Conservation (phyloP, 106 monocot species). For the Amphibolis antarctica region DNA sequence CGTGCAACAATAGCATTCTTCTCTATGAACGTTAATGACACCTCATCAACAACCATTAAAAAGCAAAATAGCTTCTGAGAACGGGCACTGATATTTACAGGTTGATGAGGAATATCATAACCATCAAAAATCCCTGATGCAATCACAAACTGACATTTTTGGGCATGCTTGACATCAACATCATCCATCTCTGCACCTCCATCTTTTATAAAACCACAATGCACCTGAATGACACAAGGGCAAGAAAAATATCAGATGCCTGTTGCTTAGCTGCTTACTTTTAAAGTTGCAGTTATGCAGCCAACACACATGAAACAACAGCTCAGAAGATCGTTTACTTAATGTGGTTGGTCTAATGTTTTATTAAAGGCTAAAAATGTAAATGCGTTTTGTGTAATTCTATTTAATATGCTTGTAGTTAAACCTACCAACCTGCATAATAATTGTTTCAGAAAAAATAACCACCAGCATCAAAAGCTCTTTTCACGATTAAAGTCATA, state of each 20-base stretch:
- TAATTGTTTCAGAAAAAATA: too few relatives aligned
- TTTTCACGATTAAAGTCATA: too few relatives aligned
- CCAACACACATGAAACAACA: too few relatives aligned
- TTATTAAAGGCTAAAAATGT: too few relatives aligned
- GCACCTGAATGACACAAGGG: slow-evolving; percentile 37
- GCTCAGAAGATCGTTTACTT: too few relatives aligned
- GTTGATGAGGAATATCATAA: slow-evolving; percentile 89
- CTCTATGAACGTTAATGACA: slow-evolving; percentile 64
- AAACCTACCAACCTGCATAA: too few relatives aligned
- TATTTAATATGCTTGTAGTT: too few relatives aligned
- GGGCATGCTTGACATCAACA: slow-evolving; percentile 52
- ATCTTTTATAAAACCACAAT: slow-evolving; percentile 89
- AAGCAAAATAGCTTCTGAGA: slow-evolving; percentile 91
- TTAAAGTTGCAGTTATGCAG: too few relatives aligned
- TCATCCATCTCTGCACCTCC: slow-evolving; percentile 86
- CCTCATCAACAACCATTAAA: slow-evolving; percentile 84
- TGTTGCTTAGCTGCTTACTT: not conserved
- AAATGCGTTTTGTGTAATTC: too few relatives aligned
- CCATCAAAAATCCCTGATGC: slow-evolving; percentile 99
- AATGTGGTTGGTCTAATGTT: too few relatives aligned
- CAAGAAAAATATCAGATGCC: not conserved
- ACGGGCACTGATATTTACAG: slow-evolving; percentile 67
- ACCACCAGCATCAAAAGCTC: too few relatives aligned
- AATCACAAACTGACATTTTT: slow-evolving; percentile 83
- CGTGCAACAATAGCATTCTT: slow-evolving; percentile 41